Percentiles rank a stretch among this genome's conserved stretches.
Evolutionary conservation across 805 yeast genomes (phyloP).

Genomic region (Danielozyma ontarioensis): DNA sequence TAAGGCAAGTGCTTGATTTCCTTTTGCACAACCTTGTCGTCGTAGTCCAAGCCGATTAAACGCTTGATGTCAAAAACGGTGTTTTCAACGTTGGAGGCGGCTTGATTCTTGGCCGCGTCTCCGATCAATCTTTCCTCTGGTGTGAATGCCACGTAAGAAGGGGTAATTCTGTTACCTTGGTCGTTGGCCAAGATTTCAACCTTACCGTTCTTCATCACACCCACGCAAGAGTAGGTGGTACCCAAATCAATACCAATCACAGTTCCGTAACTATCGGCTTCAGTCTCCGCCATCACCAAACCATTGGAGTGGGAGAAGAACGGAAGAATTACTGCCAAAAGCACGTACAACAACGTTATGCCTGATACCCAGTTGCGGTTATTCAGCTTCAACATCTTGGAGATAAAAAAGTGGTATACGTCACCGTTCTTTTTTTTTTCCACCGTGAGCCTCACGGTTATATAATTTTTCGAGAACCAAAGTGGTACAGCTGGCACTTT

Average conservation of each 20-base stretch:
- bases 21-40: constrained; percentile 72
- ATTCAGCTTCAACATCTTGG: constrained; percentile 7
- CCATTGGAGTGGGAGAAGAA: constrained; percentile 19
- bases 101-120: constrained; percentile 97
- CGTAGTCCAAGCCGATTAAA: constrained; percentile 86
- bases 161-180: constrained; percentile 98
- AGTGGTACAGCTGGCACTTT: too few relatives aligned
- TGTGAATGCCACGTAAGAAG: constrained; percentile 93
- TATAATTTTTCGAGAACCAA: too few relatives aligned
- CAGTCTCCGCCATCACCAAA: constrained; percentile 19
- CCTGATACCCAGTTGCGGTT: constrained; percentile 22
- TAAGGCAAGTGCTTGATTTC: constrained; percentile 90
- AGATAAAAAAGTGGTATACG: too few relatives aligned
- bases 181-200: constrained; percentile 96
- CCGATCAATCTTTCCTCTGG: constrained; percentile 91
- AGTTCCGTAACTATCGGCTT: constrained; percentile 44
- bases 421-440: too few relatives aligned
- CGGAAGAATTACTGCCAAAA: constrained; percentile 34
- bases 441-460: too few relatives aligned
- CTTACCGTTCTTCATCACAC: constrained; percentile 85
- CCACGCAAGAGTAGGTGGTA: constrained; percentile 95
- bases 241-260: constrained; percentile 96
- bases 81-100: constrained; percentile 87
- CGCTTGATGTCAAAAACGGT: constrained; percentile 92
- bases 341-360: constrained; percentile 24